Percentiles rank a stretch among this genome's conserved stretches.
phyloP scores from a whole-genome alignment of 179 eudicot genomes.

The Drosera spatulata region DNA sequence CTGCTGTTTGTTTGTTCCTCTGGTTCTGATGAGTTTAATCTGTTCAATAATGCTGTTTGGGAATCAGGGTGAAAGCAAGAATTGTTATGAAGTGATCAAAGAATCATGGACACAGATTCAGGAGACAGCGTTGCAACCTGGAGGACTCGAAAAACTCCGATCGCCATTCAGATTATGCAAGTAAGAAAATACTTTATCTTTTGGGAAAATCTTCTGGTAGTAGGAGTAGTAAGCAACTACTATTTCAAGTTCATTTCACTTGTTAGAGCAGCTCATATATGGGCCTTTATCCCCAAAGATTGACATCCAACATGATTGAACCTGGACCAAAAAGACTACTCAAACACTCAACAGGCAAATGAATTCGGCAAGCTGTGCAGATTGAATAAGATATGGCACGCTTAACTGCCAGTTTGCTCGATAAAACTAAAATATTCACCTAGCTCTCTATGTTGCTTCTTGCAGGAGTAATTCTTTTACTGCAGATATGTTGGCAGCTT shows the following conservation, averaged over 20 bases:
- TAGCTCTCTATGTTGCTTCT: neutral
- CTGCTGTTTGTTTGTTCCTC: too few species aligned
- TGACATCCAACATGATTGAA: too few species aligned
- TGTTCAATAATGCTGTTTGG: neutral
- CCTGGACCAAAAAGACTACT: too few species aligned
- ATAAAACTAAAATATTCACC: neutral
- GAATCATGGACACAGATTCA: conserved; percentile 71
- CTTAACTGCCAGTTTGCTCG: neutral
- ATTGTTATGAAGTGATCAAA: conserved; percentile 72
- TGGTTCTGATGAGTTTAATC: too few species aligned
- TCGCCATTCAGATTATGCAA: conserved; percentile 69
- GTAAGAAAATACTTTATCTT: conserved; percentile 23
- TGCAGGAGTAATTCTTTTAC: conserved; percentile 15
- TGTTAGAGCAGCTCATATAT: too few species aligned
- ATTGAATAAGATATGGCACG: too few species aligned
- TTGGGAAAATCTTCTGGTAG: too few species aligned
- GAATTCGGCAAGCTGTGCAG: too few species aligned
- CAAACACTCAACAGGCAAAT: too few species aligned
- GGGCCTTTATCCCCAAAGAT: too few species aligned
- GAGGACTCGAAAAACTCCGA: conserved; percentile 52
- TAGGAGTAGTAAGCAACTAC: too few species aligned
- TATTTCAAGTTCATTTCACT: too few species aligned
- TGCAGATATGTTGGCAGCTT: conserved; percentile 20
- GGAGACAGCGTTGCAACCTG: conserved; percentile 35
- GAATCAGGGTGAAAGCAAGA: conserved; percentile 60